These are phyloP conservation scores for Omphalotus guepiniiformis DNA, from an alignment of 768 basidiomycete genomes.

Conservation along the genomic window DNA sequence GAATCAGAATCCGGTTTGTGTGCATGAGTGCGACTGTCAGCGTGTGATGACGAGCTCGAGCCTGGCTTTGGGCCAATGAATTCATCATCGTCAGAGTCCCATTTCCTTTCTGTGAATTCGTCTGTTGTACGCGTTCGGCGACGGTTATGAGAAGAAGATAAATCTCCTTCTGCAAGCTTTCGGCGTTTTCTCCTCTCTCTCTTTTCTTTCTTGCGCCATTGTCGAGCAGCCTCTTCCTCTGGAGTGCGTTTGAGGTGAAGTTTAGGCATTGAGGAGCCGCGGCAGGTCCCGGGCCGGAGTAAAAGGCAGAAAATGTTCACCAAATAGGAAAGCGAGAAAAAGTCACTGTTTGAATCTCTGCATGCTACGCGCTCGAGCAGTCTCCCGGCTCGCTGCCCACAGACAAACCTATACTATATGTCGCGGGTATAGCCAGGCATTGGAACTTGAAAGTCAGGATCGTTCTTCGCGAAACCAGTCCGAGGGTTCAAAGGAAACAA, in stretches of 20 bases:
- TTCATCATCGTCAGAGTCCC: constrained; percentile 46
- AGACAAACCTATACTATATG: background rate
- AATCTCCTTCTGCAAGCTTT: constrained; percentile 15
- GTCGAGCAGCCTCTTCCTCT: constrained; percentile 49
- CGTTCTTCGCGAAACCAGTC: too few relatives aligned
- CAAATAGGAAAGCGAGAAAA: background rate
- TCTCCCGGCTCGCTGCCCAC: constrained; percentile 1
- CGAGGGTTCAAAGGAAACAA: too few relatives aligned
- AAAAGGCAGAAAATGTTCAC: too few relatives aligned
- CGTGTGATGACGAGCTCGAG: constrained; percentile 17
- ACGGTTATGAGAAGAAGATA: constrained; percentile 20
- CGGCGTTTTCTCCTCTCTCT: constrained; percentile 29
- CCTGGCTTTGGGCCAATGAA: constrained; percentile 6
- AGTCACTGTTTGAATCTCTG: background rate
- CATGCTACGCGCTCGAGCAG: constrained; percentile 2
- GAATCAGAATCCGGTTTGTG: constrained; percentile 43
- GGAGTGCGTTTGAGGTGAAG: constrained; percentile 62
- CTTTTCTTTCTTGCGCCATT: constrained; percentile 33
- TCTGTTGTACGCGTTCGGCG: constrained; percentile 18
- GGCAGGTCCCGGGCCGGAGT: too few relatives aligned
- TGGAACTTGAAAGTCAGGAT: background rate
- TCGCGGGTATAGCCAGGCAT: background rate
- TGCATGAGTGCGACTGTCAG: constrained; percentile 12
- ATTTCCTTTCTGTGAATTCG: constrained; percentile 26
- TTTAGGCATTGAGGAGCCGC: constrained; percentile 24